Percentiles rank a stretch among this genome's conserved stretches.
Evolutionary conservation across 805 yeast genomes (phyloP).

Genomic region (Saturnispora saitoi): DNA sequence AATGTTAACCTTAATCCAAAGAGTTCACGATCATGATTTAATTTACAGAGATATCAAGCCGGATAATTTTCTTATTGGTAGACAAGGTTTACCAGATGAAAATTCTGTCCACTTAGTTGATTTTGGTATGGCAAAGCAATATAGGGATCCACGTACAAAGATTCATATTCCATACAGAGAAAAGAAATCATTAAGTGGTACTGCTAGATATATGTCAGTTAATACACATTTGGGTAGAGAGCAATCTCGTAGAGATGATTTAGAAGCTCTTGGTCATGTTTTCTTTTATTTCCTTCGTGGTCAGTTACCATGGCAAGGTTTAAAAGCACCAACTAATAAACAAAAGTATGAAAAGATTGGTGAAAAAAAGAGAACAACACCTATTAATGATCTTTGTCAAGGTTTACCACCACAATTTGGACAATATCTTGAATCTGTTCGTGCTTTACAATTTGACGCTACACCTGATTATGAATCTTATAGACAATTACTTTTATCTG

Average conservation of each 20-base stretch:
- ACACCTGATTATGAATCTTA: constrained; percentile 90
- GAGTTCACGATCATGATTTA: constrained; percentile 80
- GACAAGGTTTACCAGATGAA: constrained; percentile 76
- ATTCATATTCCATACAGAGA: constrained; percentile 96
- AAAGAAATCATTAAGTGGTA: constrained; percentile 90
- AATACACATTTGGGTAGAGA: constrained; percentile 97
- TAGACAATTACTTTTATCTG: constrained; percentile 68
- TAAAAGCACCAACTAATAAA: constrained; percentile 96
- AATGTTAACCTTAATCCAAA: constrained; percentile 81
- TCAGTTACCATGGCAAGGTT: constrained; percentile 96
- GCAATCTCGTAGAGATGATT: constrained; percentile 92
- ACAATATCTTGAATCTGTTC: constrained; percentile 79
- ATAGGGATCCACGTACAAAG: constrained; percentile 92
- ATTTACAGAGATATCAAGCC: constrained; percentile 97
- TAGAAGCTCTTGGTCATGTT: constrained; percentile 94
- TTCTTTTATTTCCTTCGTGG: constrained; percentile 93
- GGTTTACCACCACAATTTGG: constrained; percentile 92
- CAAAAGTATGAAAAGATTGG: constrained; percentile 97
- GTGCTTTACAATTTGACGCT: constrained; percentile 85
- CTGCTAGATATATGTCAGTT: constrained; percentile 97
- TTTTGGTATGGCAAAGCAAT: constrained; percentile 98
- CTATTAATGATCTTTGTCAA: constrained; percentile 74
- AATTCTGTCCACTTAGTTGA: constrained; percentile 85
- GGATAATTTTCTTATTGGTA: constrained; percentile 90
- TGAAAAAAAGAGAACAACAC: constrained; percentile 86